Conservation (phyloP, 1,139 yeast genomes). For the Yamadazyma conglobata region DNA sequence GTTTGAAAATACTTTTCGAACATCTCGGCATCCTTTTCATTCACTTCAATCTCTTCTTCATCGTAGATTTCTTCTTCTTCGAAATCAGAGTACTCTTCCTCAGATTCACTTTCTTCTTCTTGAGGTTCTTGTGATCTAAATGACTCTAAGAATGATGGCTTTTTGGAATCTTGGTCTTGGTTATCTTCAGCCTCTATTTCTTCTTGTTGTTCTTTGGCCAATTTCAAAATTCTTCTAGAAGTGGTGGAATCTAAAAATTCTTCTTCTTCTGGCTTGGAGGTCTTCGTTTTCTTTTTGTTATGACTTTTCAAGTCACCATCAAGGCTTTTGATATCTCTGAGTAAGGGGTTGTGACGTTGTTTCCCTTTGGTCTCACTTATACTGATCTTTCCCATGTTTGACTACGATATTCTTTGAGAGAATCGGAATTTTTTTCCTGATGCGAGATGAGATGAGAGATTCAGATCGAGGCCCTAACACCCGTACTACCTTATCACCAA, state of each 20-base stretch:
- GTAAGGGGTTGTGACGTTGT: conserved; percentile 72
- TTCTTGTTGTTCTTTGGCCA: conserved; percentile 90
- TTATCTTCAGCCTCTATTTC: conserved; percentile 71
- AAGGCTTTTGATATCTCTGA: conserved; percentile 68
- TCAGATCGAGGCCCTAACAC: too few species aligned
- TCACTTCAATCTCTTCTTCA: conserved; percentile 60
- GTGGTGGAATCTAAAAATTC: conserved; percentile 75
- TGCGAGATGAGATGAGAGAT: conserved; percentile 8
- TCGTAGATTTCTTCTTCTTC: conserved; percentile 34
- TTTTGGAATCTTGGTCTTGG: conserved; percentile 9
- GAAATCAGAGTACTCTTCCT: conserved; percentile 50
- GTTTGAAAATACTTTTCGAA: conserved; percentile 62
- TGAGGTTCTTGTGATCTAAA: conserved; percentile 29
- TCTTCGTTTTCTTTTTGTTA: conserved; percentile 17
- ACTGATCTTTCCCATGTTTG: conserved; percentile 60
- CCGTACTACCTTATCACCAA: background rate
- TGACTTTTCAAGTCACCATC: conserved; percentile 62
- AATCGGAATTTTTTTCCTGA: too few species aligned
- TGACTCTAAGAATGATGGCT: conserved; percentile 21
- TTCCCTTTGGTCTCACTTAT: conserved; percentile 49
- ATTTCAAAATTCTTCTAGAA: conserved; percentile 79
- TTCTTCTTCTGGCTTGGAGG: conserved; percentile 40
- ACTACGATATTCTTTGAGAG: background rate
- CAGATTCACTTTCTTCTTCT: conserved; percentile 21
- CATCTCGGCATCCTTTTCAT: conserved; percentile 67